These are phyloP conservation scores for Sabuloglossum arenarium DNA, from an alignment of 495 filamentous ascomycete genomes.

Conservation along the genomic window DNA sequence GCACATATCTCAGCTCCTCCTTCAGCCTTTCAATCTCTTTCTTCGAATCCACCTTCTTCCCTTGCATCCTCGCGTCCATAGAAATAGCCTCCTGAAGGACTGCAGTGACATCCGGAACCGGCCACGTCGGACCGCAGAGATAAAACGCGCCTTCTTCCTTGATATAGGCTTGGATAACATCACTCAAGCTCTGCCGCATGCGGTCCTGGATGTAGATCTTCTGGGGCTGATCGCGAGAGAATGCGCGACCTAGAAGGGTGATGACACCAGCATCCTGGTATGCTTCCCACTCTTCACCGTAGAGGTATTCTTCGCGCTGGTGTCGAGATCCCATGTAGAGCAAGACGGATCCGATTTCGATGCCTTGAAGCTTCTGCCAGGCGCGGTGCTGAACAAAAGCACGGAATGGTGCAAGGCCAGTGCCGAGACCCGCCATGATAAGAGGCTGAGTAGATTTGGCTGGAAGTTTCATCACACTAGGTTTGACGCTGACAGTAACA, in stretches of 20 bases:
- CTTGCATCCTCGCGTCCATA: constrained; percentile 40
- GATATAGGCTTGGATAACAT: constrained; percentile 79
- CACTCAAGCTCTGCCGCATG: constrained; percentile 73
- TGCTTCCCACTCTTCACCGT: constrained; percentile 98
- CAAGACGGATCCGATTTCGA: constrained; percentile 80
- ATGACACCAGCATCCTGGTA: constrained; percentile 91
- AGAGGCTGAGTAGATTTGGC: constrained; percentile 65
- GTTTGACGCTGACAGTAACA: constrained; percentile 83
- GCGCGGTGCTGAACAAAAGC: constrained; percentile 97
- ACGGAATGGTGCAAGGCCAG: constrained; percentile 90
- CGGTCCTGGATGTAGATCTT: constrained; percentile 99
- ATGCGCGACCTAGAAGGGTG: constrained; percentile 80
- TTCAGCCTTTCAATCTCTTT: constrained; percentile 95
- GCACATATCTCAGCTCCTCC: constrained; percentile 80
- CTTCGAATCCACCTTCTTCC: constrained; percentile 64
- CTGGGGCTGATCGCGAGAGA: constrained; percentile 88
- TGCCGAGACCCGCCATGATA: constrained; percentile 99
- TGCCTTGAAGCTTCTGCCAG: constrained; percentile 86
- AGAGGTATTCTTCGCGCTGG: constrained; percentile 95
- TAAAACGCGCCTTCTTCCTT: constrained; percentile 83
- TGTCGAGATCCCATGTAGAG: constrained; percentile 94
- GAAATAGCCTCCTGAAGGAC: constrained; percentile 87
- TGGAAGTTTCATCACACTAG: constrained; percentile 94
- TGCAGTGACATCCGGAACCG: constrained; percentile 90
- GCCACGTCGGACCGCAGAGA: constrained; percentile 95